Evolutionary conservation across 2,329 filamentous ascomycete species (phyloP), one percentile per base, ranked within the genome.

Genomic region (Hawksworthiomyces lignivorus): DNA sequence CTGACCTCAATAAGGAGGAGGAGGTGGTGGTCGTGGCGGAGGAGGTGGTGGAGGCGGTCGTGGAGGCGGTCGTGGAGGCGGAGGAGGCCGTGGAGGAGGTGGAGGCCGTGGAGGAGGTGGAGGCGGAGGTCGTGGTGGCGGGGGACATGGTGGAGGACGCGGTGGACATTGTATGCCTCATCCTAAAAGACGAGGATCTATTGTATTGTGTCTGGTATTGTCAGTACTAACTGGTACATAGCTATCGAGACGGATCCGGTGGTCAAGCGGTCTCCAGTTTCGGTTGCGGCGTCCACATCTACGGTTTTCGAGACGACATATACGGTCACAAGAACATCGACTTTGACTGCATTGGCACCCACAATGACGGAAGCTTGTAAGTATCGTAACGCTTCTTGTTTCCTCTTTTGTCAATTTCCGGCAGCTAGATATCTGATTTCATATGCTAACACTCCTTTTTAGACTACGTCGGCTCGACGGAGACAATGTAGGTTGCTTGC

Each of bases 331-430:
- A 45, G 43, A 14, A 53, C 52, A 3, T 43, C 48, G 10, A 50
- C 46, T 8, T 22, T 46, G 18, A 41, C 49, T n/a, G 48, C 48
- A 12, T 24, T 42, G 19, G 43, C 46, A 9, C 39, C 36, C 10
- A 53, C 52, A 3, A 41, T 39, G 11, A 39, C 49, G 8, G 49
- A 54, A 41, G 50, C 48, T 7, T 47, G 50, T 53, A 37, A 47
- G 46, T 35, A 11, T 15, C 15, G 7, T 32, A 29, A 2, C n/a
- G 24, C 12, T 26, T 31, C 11, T n/a, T 22, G 18, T 36, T n/a
- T 11, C n/a, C 27, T 22, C 22, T 22, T 11, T 24, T n/a, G 2
- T 5, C 30, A n/a, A 20, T 7, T 18, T n/a, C n/a, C n/a, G n/a
- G n/a, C n/a, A n/a, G n/a, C n/a, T n/a, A 22, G 8, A 17, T 9